Conservation (phyloP, 73 alveolate genomes). For the Stentor roeselii region DNA sequence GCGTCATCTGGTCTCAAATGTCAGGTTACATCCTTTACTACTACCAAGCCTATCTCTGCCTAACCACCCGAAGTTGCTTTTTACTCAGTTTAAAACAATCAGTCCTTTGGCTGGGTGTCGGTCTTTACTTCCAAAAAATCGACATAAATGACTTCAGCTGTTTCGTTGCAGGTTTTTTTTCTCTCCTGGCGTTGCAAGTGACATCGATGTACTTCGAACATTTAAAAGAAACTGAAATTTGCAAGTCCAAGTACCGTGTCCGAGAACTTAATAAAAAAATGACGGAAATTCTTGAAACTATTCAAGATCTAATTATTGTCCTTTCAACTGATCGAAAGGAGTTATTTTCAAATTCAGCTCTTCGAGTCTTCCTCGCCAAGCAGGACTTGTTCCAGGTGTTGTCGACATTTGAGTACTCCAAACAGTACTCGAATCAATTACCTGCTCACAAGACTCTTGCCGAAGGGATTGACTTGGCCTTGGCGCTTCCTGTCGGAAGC, state of each 20-base stretch:
- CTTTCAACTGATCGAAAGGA: background rate
- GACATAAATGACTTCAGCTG: background rate
- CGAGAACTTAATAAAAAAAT: too few species aligned
- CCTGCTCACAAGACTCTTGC: background rate
- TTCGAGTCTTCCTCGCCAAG: background rate
- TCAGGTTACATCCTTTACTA: background rate
- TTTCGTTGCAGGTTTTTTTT: background rate
- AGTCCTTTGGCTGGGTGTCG: background rate
- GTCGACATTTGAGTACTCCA: background rate
- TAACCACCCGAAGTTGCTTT: background rate
- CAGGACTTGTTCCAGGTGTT: background rate
- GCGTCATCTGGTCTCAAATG: background rate
- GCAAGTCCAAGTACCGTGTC: background rate
- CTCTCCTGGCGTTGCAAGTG: background rate
- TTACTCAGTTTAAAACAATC: background rate
- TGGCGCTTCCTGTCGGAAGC: background rate
- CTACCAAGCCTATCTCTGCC: background rate
- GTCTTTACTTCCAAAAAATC: background rate
- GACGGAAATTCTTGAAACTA: background rate
- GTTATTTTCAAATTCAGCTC: background rate
- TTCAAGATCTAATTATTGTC: background rate
- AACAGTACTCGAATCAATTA: background rate
- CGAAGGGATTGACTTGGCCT: background rate
- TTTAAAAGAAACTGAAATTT: background rate
- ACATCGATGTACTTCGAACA: background rate